Evolutionary conservation across 73 alveolate genomes (phyloP).

Genomic region (Tetrahymena borealis): DNA sequence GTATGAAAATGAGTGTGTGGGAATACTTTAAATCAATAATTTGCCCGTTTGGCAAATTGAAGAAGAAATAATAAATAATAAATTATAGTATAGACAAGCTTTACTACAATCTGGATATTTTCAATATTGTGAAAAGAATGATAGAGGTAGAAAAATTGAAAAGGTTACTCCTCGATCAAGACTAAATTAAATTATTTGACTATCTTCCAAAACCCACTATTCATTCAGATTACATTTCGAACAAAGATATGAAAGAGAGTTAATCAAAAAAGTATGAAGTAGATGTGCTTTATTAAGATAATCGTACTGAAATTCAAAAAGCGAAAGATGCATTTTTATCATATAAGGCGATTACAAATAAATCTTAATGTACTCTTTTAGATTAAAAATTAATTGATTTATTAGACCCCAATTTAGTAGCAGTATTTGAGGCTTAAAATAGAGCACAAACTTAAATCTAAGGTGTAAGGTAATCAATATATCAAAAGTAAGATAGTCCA

Average conservation of each 20-base stretch:
- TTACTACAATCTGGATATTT: slow-evolving; percentile 13
- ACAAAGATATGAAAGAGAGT: not conserved
- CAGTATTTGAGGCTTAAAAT: not conserved
- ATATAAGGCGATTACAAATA: not conserved
- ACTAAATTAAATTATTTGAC: slow-evolving; percentile 27
- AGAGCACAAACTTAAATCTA: not conserved
- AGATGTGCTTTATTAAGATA: not conserved
- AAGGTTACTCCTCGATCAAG: slow-evolving; percentile 7
- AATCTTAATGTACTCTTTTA: not conserved
- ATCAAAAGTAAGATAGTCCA: not conserved
- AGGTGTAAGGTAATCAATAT: not conserved
- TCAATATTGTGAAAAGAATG: slow-evolving; percentile 8
- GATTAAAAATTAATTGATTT: not conserved
- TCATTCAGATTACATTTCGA: not conserved
- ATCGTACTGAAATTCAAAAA: not conserved
- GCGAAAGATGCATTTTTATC: not conserved
- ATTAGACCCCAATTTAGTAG: not conserved
- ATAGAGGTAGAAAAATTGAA: slow-evolving; percentile 25
- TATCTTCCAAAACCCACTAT: slow-evolving; percentile 26
- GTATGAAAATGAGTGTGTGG: not conserved
- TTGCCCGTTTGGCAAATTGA: not conserved
- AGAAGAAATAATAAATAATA: not conserved
- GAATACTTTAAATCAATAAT: not conserved
- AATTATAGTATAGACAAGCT: slow-evolving; percentile 13
- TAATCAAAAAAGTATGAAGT: not conserved